Conservation (phyloP, 1,284 basidiomycete genomes). For the Stygiomarasmius scandens region DNA sequence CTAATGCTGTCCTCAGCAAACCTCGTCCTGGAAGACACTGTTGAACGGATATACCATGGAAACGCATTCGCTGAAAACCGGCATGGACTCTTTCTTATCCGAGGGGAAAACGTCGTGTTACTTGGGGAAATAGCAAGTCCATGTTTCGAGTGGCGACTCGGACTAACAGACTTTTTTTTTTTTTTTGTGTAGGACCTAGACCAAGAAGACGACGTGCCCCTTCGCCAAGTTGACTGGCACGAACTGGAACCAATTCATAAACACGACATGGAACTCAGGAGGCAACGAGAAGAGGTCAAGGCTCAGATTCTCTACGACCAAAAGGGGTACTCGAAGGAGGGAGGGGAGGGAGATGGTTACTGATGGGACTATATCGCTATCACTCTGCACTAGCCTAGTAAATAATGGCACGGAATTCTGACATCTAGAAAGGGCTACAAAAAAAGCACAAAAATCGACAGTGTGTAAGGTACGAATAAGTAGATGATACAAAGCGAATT, state of each 20-base stretch:
- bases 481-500: constrained; percentile 13
- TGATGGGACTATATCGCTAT: too few species aligned
- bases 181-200: constrained; percentile 90
- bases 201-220: constrained; percentile 85
- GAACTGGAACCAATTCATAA: constrained; percentile 73
- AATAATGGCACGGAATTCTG: not conserved
- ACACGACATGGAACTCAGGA: constrained; percentile 70
- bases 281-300: constrained; percentile 70
- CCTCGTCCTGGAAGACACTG: constrained; percentile 88
- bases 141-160: constrained; percentile 6
- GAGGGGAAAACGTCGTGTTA: constrained; percentile 98
- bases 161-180: constrained; percentile 1
- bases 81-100: constrained; percentile 90
- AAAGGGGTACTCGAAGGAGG: constrained; percentile 85
- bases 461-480: not conserved
- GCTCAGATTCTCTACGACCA: constrained; percentile 76
- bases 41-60: constrained; percentile 86
- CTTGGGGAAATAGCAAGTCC: constrained; percentile 92
- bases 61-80: constrained; percentile 82
- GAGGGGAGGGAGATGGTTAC: constrained; percentile 90
- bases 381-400: not conserved
- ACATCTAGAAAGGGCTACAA: not conserved
- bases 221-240: constrained; percentile 76
- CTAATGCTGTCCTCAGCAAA: constrained; percentile 63
- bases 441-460: constrained; percentile 21